Base-by-base conservation (phyloP, 2,329 filamentous ascomycete genomes). In the Paracoccidioides brasiliensis region DNA sequence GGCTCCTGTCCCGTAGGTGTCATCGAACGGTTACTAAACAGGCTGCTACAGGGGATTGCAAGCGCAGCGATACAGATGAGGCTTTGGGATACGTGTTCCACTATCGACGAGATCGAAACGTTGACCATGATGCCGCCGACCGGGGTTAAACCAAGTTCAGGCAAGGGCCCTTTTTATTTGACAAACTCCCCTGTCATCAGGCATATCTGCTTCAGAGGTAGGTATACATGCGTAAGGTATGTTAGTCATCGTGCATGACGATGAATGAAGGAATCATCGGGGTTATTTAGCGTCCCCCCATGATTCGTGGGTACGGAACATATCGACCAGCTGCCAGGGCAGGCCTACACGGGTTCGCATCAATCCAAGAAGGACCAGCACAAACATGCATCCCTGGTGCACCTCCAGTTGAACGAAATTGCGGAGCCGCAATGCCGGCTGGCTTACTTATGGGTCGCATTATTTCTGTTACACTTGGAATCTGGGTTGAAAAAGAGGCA, bases 401-500 rank as follows among this genome's bases (percentile, higher is more conserved):
- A 38, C 49, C 33, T 52, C 37, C 38, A 42, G 28, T 52, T 41
- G 22, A 41, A 40, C 38, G 15, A 52, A 41, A 32, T 41, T 42
- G 49, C 49, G 10, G 49, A 52, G 49, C 49, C 49, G 49, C 49
- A 52, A 52, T 3, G 44, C 15, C 41, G 12, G 37, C 38, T 41
- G 5, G 37, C 10, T 41, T 52, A 52, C 38, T 52, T 52, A 52
- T 52, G 35, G 35, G 38, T 40, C 49, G 49, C 38, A 40, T 30
- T 30, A 32, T 30, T 52, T 22, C 28, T 30, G 22, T 38, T 50
- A 9, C 32, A 6, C 37, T 41, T 5, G 38, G 46, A 10, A 28
- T 52, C 14, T 52, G 49, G 49, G 49, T 52, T 42, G 49, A 5
- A 52, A 51, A 42, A 52, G 22, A 42, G 49, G 49, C 49, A 42